Conservation (phyloP, 2,329 filamentous ascomycete genomes). For the Colletotrichum filicis region DNA sequence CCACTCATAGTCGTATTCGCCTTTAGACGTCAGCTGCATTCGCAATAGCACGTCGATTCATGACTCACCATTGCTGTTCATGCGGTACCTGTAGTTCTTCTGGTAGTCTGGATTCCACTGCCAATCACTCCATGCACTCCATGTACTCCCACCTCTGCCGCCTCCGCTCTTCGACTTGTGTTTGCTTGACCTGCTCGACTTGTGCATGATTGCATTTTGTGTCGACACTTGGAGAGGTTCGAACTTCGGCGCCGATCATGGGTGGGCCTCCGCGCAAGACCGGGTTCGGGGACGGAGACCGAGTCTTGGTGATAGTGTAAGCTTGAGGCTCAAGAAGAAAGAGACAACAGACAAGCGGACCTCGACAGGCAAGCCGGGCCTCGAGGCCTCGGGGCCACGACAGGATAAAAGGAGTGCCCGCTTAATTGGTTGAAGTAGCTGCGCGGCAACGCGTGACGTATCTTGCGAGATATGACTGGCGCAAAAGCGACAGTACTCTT, state of each 20-base stretch:
- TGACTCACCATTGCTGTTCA: conserved; percentile 43
- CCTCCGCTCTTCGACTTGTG: conserved; percentile 37
- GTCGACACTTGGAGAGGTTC: conserved; percentile 1
- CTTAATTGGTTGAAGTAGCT: conserved; percentile 31
- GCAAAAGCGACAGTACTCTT: conserved; percentile 5
- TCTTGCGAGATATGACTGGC: conserved; percentile 29
- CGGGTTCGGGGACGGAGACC: background rate
- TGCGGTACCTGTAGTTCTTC: conserved; percentile 43
- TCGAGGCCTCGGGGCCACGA: conserved; percentile 11
- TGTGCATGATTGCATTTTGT: conserved; percentile 44
- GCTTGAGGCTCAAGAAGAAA: conserved; percentile 27
- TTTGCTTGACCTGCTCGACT: conserved; percentile 38
- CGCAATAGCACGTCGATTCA: background rate
- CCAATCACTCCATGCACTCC: conserved; percentile 43
- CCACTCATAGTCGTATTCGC: conserved; percentile 41
- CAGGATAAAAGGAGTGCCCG: conserved; percentile 24
- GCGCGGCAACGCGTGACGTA: conserved; percentile 27
- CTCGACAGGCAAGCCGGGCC: conserved; percentile 21
- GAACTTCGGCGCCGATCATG: background rate
- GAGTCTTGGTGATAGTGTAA: conserved; percentile 12
- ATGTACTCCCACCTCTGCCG: conserved; percentile 4
- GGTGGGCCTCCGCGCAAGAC: background rate
- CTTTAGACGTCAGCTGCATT: conserved; percentile 35
- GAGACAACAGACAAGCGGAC: conserved; percentile 24
- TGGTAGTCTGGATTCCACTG: conserved; percentile 39